Percentiles rank a stretch among this genome's conserved stretches.
Evolutionary conservation across 1,284 basidiomycete genomes (phyloP).

Genomic region (Xerocomus minutiporus): DNA sequence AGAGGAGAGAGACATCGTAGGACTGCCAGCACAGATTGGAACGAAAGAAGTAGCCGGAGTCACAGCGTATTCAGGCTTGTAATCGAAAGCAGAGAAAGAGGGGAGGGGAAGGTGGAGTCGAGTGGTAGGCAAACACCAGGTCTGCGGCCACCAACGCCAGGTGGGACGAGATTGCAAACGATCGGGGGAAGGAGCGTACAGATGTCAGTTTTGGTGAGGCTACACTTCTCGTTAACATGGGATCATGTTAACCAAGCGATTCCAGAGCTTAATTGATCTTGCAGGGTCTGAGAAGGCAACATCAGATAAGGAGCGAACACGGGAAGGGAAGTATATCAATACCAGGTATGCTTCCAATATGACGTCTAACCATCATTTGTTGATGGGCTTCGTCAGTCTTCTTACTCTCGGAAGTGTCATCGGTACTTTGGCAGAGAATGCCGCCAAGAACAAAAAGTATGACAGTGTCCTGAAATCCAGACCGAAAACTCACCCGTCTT

Average conservation of each 20-base stretch:
- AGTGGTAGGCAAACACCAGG: constrained; percentile 56
- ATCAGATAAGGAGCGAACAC: constrained; percentile 85
- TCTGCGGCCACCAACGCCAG: constrained; percentile 56
- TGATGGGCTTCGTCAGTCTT: constrained; percentile 46
- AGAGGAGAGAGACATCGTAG: constrained; percentile 85
- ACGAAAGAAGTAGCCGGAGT: constrained; percentile 87
- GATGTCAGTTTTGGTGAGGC: constrained; percentile 73
- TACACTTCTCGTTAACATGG: constrained; percentile 7
- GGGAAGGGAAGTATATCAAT: constrained; percentile 93
- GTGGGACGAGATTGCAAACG: constrained; percentile 64
- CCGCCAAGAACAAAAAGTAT: constrained; percentile 71
- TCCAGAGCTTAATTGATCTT: constrained; percentile 85
- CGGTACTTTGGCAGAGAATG: constrained; percentile 81
- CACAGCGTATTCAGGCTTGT: constrained; percentile 92
- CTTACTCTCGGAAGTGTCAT: constrained; percentile 89
- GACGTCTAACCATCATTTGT: background rate
- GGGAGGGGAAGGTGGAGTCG: constrained; percentile 39
- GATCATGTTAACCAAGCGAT: constrained; percentile 13
- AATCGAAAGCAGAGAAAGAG: constrained; percentile 73
- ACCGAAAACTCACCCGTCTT: constrained; percentile 1
- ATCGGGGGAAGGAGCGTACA: constrained; percentile 71
- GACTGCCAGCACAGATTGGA: constrained; percentile 97
- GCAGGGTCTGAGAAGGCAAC: constrained; percentile 96
- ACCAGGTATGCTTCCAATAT: constrained; percentile 51
- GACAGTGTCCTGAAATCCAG: background rate